phyloP scores from a whole-genome alignment of 805 yeast species.

The Wickerhamomyces rabaulensis region DNA sequence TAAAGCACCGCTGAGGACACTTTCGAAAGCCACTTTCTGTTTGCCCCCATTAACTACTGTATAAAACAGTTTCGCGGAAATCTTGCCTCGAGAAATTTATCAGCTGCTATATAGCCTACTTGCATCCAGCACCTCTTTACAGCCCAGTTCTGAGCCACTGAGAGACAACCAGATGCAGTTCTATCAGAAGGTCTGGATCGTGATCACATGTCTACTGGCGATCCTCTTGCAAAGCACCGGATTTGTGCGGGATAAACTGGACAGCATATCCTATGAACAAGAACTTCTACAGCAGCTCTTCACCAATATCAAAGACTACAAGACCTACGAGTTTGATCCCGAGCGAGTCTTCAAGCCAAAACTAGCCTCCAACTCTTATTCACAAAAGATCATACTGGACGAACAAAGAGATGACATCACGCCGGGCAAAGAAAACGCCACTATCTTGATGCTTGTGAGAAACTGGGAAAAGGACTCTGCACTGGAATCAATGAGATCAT shows the following conservation, averaged over 20 bases:
- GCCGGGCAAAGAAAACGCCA: conserved; percentile 69
- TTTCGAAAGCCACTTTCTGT: too few relatives aligned
- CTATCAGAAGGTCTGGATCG: conserved; percentile 24
- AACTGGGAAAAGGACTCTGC: conserved; percentile 77
- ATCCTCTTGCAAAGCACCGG: conserved; percentile 16
- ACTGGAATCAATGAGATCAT: conserved; percentile 64
- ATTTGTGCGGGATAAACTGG: conserved; percentile 17
- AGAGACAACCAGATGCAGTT: too few relatives aligned
- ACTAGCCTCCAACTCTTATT: conserved; percentile 35
- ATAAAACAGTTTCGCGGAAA: neutral
- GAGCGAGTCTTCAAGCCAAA: conserved; percentile 24
- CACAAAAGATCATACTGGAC: conserved; percentile 25
- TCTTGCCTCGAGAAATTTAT: neutral
- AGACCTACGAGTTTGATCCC: conserved; percentile 9
- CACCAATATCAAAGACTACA: conserved; percentile 15
- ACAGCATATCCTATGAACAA: conserved; percentile 14
- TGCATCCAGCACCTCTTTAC: too few relatives aligned
- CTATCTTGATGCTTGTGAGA: conserved; percentile 81
- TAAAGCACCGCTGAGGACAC: too few relatives aligned
- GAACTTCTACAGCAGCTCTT: conserved; percentile 20
- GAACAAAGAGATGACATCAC: conserved; percentile 29
- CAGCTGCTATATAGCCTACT: too few relatives aligned
- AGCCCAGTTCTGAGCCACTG: too few relatives aligned
- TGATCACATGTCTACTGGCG: conserved; percentile 18
- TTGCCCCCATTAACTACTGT: too few relatives aligned